Evolutionary conservation across 202 grass and related monocot genomes (phyloP).

Genomic region (Cymbopogon flexuosus): DNA sequence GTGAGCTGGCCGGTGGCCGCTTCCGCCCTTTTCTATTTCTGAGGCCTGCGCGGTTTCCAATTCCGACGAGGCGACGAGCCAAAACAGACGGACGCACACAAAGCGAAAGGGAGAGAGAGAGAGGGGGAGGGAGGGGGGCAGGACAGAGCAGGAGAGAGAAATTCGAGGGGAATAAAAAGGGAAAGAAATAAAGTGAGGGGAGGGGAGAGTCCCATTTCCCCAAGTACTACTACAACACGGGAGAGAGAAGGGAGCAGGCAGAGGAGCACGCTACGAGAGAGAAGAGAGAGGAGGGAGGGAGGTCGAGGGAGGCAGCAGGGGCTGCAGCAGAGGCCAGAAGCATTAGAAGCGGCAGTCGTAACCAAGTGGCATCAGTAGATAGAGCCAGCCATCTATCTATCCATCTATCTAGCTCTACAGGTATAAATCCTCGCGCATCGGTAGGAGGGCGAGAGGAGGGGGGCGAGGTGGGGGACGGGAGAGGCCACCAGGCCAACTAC

Average conservation of each 20-base stretch:
- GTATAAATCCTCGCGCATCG: constrained; percentile 45
- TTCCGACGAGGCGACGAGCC: constrained; percentile 43
- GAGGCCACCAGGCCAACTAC: constrained; percentile 10
- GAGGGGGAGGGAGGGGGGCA: background rate
- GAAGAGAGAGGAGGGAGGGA: background rate
- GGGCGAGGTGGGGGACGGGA: no score
- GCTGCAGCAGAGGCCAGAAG: constrained; percentile 49
- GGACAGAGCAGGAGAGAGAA: background rate
- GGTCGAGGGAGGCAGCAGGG: constrained; percentile 24
- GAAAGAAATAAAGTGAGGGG: constrained; percentile 39
- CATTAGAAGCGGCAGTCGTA: constrained; percentile 48
- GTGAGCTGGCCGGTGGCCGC: constrained; percentile 44
- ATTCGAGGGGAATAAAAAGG: constrained; percentile 31
- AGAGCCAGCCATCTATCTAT: constrained; percentile 41
- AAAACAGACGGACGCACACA: constrained; percentile 36
- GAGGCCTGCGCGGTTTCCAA: constrained; percentile 43
- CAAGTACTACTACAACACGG: constrained; percentile 31
- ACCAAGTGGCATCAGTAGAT: constrained; percentile 53
- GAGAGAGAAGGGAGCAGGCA: background rate
- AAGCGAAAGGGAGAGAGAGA: background rate
- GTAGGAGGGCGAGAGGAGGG: background rate
- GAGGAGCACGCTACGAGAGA: background rate
- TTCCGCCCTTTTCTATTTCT: constrained; percentile 33
- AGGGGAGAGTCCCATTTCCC: constrained; percentile 43
- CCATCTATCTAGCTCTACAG: constrained; percentile 36